Conservation (phyloP, 805 yeast species). For the Kuraishia borneana region DNA sequence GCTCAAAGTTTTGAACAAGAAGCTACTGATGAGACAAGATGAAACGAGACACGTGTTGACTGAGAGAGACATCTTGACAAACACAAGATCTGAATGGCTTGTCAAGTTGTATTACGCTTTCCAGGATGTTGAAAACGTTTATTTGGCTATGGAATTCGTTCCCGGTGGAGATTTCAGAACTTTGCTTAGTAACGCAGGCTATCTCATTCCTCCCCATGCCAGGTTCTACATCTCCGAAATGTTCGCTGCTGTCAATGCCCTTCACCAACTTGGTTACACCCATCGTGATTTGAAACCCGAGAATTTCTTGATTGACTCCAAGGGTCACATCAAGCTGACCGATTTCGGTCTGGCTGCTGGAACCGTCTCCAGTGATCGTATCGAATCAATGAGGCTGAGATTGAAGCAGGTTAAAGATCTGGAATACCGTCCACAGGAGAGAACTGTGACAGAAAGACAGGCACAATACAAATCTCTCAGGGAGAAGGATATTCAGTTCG, state of each 20-base stretch:
- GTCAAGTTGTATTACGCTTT: conserved; percentile 90
- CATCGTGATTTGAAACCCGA: conserved; percentile 97
- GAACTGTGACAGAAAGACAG: conserved; percentile 81
- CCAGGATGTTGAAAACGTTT: conserved; percentile 84
- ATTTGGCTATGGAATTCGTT: conserved; percentile 98
- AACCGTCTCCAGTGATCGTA: conserved; percentile 81
- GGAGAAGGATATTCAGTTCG: conserved; percentile 71
- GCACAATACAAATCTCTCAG: conserved; percentile 70
- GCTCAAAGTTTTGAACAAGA: conserved; percentile 80
- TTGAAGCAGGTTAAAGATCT: conserved; percentile 60
- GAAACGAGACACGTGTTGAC: conserved; percentile 94
- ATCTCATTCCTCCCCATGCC: conserved; percentile 88
- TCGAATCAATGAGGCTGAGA: conserved; percentile 79
- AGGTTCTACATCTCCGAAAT: conserved; percentile 91
- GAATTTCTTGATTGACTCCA: conserved; percentile 78
- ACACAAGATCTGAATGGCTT: conserved; percentile 91
- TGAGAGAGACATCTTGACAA: conserved; percentile 94
- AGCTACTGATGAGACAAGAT: conserved; percentile 74
- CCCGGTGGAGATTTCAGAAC: conserved; percentile 99
- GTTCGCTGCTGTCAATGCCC: conserved; percentile 89
- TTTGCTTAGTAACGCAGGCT: conserved; percentile 83
- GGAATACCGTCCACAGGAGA: conserved; percentile 54
- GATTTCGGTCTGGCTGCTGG: conserved; percentile 98
- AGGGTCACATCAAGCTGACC: conserved; percentile 87
- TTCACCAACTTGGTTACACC: conserved; percentile 91